Percentiles rank a stretch among this genome's conserved stretches.
These are phyloP conservation scores for Alternaria ethzedia DNA, from an alignment of 2,329 filamentous ascomycete genomes.

Conservation along the genomic window DNA sequence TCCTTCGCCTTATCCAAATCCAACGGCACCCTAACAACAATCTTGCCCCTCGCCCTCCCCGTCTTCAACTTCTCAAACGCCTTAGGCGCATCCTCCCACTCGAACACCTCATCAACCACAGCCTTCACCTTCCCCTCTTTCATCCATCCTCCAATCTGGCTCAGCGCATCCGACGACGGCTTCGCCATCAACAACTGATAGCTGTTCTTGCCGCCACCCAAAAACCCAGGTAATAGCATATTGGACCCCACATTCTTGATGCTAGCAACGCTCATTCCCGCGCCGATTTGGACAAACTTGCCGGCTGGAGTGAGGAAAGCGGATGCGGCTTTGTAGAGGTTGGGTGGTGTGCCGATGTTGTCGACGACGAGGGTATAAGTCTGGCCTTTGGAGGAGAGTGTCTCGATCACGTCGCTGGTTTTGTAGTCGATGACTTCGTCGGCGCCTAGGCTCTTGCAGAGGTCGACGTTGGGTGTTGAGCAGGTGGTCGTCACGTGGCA, in stretches of 20 bases:
- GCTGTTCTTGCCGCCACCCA: conserved; percentile 60
- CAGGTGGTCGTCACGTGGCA: conserved; percentile 66
- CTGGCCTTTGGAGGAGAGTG: conserved; percentile 56
- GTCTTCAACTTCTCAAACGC: conserved; percentile 66
- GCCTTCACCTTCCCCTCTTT: conserved; percentile 64
- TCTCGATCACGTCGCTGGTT: conserved; percentile 54
- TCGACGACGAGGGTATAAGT: conserved; percentile 64
- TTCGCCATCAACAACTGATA: conserved; percentile 50
- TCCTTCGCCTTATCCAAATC: conserved; percentile 30
- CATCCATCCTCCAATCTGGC: conserved; percentile 62
- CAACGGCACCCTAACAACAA: conserved; percentile 54
- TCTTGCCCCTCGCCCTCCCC: conserved; percentile 64
- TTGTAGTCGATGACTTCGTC: conserved; percentile 70
- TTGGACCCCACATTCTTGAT: conserved; percentile 45
- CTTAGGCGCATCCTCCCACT: conserved; percentile 62
- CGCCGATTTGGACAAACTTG: conserved; percentile 52
- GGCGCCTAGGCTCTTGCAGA: conserved; percentile 66
- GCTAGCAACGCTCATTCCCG: conserved; percentile 19
- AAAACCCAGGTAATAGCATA: conserved; percentile 52
- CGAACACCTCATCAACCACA: conserved; percentile 62
- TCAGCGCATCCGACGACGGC: conserved; percentile 54
- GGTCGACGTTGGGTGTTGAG: conserved; percentile 62
- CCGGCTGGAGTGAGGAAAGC: conserved; percentile 58
- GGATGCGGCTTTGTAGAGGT: conserved; percentile 62
- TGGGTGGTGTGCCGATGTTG: conserved; percentile 59